These are phyloP conservation scores for Psidium guajava DNA, from an alignment of 345 rosid species.

Conservation along the genomic window DNA sequence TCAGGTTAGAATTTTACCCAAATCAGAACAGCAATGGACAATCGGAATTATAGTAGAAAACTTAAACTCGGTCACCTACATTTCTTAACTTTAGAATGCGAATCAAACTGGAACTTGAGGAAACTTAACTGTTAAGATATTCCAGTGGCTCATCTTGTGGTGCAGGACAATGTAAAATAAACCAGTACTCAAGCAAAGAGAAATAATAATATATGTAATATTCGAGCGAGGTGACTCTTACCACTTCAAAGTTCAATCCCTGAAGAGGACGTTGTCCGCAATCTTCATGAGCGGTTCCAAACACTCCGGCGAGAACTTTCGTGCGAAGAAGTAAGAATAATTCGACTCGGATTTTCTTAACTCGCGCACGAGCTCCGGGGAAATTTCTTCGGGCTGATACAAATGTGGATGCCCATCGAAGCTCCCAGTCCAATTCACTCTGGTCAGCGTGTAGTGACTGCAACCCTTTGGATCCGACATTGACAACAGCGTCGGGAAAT, in stretches of 20 bases:
- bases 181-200: not conserved
- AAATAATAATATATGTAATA: not conserved
- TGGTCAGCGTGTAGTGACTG: conserved; percentile 51
- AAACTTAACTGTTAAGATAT: not conserved
- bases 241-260: conserved; percentile 32
- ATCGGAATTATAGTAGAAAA: not conserved
- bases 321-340: conserved; percentile 54
- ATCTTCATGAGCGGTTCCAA: conserved; percentile 57
- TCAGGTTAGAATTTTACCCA: not conserved
- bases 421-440: conserved; percentile 78
- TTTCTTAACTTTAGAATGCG: not conserved
- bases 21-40: not conserved
- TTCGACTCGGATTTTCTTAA: conserved; percentile 43
- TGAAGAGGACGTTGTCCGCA: conserved; percentile 49
- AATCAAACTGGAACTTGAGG: not conserved
- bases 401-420: conserved; percentile 64
- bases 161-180: not conserved
- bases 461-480: conserved; percentile 61
- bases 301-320: conserved; percentile 69
- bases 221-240: conserved; percentile 1
- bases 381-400: conserved; percentile 36
- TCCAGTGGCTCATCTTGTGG: not conserved
- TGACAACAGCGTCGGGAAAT: conserved; percentile 72
- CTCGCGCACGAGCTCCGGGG: conserved; percentile 28
- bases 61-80: not conserved